Evolutionary conservation across 345 rosid species (phyloP).

Genomic region (Luvunga scandens): DNA sequence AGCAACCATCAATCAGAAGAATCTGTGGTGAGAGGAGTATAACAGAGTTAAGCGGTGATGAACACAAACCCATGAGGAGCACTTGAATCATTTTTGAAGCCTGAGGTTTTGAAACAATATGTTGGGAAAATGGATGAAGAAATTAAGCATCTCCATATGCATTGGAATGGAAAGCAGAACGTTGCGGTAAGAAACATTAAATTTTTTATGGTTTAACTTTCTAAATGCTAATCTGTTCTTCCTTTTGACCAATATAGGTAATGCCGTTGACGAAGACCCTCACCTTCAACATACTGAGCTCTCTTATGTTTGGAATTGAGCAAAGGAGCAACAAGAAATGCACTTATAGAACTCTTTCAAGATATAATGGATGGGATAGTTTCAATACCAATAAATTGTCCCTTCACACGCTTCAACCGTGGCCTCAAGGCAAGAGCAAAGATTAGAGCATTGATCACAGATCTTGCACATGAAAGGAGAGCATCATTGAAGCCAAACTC

Average conservation of each 20-base stretch:
- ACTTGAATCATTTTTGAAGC: slow-evolving; percentile 26
- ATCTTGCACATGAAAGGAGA: slow-evolving; percentile 5
- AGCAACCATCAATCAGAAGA: slow-evolving; percentile 9
- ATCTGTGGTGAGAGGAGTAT: slow-evolving; percentile 23
- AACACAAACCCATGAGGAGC: slow-evolving; percentile 35
- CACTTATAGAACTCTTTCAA: slow-evolving; percentile 13
- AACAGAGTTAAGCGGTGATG: slow-evolving; percentile 18
- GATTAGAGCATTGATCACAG: not conserved
- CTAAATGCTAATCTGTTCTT: not conserved
- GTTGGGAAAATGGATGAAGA: slow-evolving; percentile 34
- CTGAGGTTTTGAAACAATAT: slow-evolving; percentile 27
- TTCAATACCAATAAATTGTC: slow-evolving; percentile 26
- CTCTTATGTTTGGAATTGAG: slow-evolving; percentile 30
- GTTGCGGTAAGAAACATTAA: slow-evolving; percentile 9
- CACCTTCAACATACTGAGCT: slow-evolving; percentile 33
- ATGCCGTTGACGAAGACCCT: slow-evolving; percentile 34
- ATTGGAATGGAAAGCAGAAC: slow-evolving; percentile 33
- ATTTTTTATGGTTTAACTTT: not conserved
- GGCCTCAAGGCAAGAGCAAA: not conserved
- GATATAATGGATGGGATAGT: slow-evolving; percentile 18
- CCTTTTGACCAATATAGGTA: slow-evolving; percentile 3
- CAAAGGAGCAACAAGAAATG: slow-evolving; percentile 13
- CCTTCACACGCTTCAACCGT: slow-evolving; percentile 23
- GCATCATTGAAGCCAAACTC: slow-evolving; percentile 4
- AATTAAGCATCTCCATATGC: slow-evolving; percentile 21